These are phyloP conservation scores for Suhomyces wounanorum DNA, from an alignment of 1,139 yeast species.

Conservation along the genomic window DNA sequence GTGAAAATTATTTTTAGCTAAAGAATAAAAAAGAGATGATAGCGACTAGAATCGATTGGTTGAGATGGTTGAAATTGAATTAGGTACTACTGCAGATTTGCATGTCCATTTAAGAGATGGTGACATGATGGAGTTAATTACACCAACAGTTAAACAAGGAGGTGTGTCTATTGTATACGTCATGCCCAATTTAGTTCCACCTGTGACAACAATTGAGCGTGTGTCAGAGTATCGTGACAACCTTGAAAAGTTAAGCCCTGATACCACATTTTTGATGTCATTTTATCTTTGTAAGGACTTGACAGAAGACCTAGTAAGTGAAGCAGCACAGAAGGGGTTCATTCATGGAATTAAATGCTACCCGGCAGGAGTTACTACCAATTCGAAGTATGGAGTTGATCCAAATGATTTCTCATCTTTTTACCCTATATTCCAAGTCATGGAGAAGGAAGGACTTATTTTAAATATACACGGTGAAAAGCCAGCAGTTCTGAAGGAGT, in stretches of 20 bases:
- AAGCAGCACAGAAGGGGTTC: conserved; percentile 73
- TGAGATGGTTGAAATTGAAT: conserved; percentile 41
- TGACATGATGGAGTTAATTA: conserved; percentile 83
- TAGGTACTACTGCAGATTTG: conserved; percentile 91
- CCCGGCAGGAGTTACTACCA: conserved; percentile 98
- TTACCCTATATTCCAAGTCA: conserved; percentile 85
- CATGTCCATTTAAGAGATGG: conserved; percentile 97
- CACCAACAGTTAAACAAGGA: conserved; percentile 89
- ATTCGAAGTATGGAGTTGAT: conserved; percentile 89
- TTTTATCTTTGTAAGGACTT: conserved; percentile 75
- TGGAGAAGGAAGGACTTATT: conserved; percentile 76
- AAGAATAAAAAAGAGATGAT: neutral
- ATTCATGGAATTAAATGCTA: conserved; percentile 90
- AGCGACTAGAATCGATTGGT: neutral
- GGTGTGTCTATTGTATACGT: conserved; percentile 90
- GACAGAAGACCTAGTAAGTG: conserved; percentile 80
- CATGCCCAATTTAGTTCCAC: conserved; percentile 97
- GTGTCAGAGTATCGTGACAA: conserved; percentile 70
- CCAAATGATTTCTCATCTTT: conserved; percentile 86
- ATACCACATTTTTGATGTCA: conserved; percentile 89
- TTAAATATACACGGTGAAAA: conserved; percentile 95
- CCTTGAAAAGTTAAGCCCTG: conserved; percentile 69
- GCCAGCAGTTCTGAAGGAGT: conserved; percentile 50
- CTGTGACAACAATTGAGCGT: conserved; percentile 76
- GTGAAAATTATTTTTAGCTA: neutral